Conservation (phyloP, 805 yeast genomes). For the Ogataea pignaliae region DNA sequence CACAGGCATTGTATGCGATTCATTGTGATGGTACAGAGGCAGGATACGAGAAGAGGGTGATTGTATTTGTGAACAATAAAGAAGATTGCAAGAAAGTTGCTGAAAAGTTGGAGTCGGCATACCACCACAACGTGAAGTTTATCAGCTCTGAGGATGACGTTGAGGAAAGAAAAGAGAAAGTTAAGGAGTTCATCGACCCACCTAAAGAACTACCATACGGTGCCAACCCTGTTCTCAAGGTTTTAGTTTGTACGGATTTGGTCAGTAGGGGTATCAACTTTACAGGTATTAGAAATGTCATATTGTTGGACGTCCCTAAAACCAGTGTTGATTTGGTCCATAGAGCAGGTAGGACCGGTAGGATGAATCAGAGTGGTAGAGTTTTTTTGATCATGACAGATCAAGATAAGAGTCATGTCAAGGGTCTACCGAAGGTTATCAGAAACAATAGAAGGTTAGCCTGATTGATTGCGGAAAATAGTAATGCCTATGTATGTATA, state of each 20-base stretch:
- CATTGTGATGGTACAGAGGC: conserved; percentile 78
- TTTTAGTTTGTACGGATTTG: conserved; percentile 83
- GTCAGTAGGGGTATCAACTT: conserved; percentile 90
- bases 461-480: conserved; percentile 11
- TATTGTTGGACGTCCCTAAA: conserved; percentile 81
- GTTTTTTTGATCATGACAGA: conserved; percentile 76
- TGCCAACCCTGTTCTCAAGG: conserved; percentile 42
- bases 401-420: conserved; percentile 69
- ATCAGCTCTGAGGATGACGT: conserved; percentile 63
- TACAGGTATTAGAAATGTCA: conserved; percentile 71
- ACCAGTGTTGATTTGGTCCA: conserved; percentile 85
- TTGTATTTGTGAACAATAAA: conserved; percentile 80
- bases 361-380: conserved; percentile 86
- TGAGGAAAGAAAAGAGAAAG: conserved; percentile 52
- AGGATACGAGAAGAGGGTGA: conserved; percentile 69
- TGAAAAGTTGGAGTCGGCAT: conserved; percentile 42
- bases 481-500: conserved; percentile 1
- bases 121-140: conserved; percentile 57
- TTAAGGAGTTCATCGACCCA: conserved; percentile 61
- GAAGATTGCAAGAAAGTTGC: conserved; percentile 58
- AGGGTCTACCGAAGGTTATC: conserved; percentile 69
- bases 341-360: conserved; percentile 90
- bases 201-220: conserved; percentile 41
- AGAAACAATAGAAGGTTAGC: conserved; percentile 42
- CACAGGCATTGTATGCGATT: conserved; percentile 84